Percentiles rank a stretch among this genome's conserved stretches.
phyloP scores from a whole-genome alignment of 108 stramenopile genomes.

The Skeletonema tropicum region DNA sequence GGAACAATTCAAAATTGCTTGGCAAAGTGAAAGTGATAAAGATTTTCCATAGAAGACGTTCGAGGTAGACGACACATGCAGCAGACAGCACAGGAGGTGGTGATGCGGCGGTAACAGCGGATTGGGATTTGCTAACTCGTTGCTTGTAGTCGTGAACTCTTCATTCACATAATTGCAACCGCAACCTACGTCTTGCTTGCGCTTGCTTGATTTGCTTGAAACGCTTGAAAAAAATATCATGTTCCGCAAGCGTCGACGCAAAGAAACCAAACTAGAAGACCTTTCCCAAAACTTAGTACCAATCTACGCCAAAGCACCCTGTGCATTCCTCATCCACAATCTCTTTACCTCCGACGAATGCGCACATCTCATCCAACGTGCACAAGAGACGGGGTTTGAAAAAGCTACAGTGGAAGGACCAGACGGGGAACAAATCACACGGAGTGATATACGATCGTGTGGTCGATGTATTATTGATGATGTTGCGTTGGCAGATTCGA shows the following conservation, averaged over 20 bases:
- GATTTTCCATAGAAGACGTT: too few relatives aligned
- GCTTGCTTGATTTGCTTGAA: too few relatives aligned
- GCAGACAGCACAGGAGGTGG: too few relatives aligned
- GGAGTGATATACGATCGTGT: constrained; percentile 20
- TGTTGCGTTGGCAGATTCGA: constrained; percentile 12
- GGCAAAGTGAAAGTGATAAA: too few relatives aligned
- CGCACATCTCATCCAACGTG: constrained; percentile 12
- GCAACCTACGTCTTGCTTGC: too few relatives aligned
- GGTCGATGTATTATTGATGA: constrained; percentile 42
- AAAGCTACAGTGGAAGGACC: constrained; percentile 23
- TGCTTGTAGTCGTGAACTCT: too few relatives aligned
- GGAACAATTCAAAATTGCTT: too few relatives aligned
- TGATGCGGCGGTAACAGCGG: too few relatives aligned
- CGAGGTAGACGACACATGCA: too few relatives aligned
- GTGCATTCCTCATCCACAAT: constrained; percentile 29
- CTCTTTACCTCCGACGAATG: constrained; percentile 30
- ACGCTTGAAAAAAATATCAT: background rate
- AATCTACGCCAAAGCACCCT: constrained; percentile 6
- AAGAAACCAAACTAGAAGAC: constrained; percentile 27
- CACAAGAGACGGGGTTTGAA: constrained; percentile 21
- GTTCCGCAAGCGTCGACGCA: background rate
- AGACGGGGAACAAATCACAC: constrained; percentile 13
- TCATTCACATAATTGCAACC: background rate
- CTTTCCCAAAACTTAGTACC: constrained; percentile 30
- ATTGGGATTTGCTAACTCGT: too few relatives aligned